Base-by-base conservation (phyloP, 139 green algal genomes). In the Edaphochlamys debaryana region DNA sequence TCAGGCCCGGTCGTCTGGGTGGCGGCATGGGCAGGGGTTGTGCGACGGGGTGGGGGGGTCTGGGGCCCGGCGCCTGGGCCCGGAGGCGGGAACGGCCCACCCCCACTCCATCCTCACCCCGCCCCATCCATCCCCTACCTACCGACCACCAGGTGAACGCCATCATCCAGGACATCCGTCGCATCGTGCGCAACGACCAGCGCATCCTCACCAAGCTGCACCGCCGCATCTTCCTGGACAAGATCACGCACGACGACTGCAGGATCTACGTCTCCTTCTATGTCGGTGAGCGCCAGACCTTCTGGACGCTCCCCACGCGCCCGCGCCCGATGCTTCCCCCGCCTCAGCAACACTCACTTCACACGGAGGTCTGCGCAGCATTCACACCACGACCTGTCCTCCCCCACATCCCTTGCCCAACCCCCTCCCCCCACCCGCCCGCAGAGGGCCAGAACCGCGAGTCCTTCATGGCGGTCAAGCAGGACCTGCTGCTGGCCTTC, bases 141-240 rank as follows among this genome's bases (percentile, higher is more conserved):
- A 23, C 20, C 1, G 11, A 3, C 60, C 60, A 27, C 6, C 86
- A 90, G 86, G 86, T 86, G 36, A 93, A 93, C 78, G 40, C 80
- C 23, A 90, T 93, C 71, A 84, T 90, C 8, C 83, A 92, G 75
- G 90, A 95, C 85, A 95, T 95, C 72, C 87, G 92, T 7, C 85
- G 90, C 76, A 93, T 94, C 87, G 94, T 97, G 41, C 90, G 94
- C 79, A 96, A 97, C 50, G 89, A 98, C 90, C 80, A 87, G 38
- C 92, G 94, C 73, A 93, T 98, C 81, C 96, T 98, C 60, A 94
- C 96, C 80, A 97, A 97, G 89, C 91, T 98, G 76, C 94, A 98
- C 84, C 90, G 94, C 67, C 93, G 95, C 79, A 92, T 97, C 30
- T 98, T 98, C 86, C 78, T 98, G 75, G 91, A 97, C 89, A 96